Conservation (phyloP, 164 flowering plant species). For the Sedum album region DNA sequence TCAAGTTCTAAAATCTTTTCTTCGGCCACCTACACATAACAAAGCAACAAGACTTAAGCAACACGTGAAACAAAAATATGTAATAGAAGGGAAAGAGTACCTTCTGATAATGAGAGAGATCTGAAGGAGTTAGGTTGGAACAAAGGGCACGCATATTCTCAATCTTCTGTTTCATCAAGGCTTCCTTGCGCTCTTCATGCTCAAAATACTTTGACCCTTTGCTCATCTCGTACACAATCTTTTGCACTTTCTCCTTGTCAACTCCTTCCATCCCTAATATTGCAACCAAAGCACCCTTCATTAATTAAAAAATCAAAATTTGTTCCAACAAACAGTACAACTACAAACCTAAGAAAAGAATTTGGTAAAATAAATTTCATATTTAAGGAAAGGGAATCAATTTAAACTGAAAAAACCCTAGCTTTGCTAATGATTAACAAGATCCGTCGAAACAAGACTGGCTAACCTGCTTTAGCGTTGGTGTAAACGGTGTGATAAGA, state of each 20-base stretch:
- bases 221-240: constrained; percentile 87
- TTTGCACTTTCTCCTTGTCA: constrained; percentile 94
- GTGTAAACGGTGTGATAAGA: constrained; percentile 86
- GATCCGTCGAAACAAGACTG: neutral
- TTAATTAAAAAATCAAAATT: no score
- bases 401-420: neutral
- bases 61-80: neutral
- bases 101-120: constrained; percentile 61
- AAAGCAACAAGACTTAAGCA: neutral
- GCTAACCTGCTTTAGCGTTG: constrained; percentile 88
- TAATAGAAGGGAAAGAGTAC: constrained; percentile 20
- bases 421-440: neutral
- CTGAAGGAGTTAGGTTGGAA: constrained; percentile 48
- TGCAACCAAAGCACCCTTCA: neutral
- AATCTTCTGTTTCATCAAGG: constrained; percentile 52
- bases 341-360: no score
- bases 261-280: constrained; percentile 91
- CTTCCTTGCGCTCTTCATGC: constrained; percentile 84
- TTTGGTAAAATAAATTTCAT: no score
- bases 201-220: constrained; percentile 93
- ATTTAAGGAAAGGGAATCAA: no score
- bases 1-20: constrained; percentile 68
- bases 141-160: constrained; percentile 53
- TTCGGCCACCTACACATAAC: constrained; percentile 55
- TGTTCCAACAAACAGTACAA: no score